These are phyloP conservation scores for Datisca glomerata DNA, from an alignment of 306 rosid species.

Conservation along the genomic window DNA sequence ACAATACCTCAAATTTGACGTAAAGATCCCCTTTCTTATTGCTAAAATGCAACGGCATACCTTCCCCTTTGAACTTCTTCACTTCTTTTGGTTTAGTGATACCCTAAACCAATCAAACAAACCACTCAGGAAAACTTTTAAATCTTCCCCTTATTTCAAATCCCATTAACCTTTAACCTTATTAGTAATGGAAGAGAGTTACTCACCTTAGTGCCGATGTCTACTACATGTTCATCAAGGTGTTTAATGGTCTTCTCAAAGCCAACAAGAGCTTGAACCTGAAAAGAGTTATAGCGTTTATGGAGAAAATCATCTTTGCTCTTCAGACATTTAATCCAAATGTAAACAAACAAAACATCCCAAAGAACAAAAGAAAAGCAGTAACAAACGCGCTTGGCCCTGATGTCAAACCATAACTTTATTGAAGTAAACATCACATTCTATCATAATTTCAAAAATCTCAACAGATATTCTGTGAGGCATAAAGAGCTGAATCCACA, in stretches of 20 bases:
- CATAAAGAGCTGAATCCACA: too few species aligned
- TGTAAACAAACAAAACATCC: too few species aligned
- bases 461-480: too few species aligned
- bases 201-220: slow-evolving; percentile 79
- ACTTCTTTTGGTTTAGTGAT: slow-evolving; percentile 88
- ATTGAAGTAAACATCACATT: too few species aligned
- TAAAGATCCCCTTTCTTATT: slow-evolving; percentile 80
- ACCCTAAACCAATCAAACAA: slow-evolving; percentile 40
- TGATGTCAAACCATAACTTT: too few species aligned
- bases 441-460: too few species aligned
- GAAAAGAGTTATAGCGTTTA: too few species aligned
- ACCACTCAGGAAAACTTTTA: neutral
- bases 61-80: slow-evolving; percentile 86
- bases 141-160: neutral
- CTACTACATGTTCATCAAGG: slow-evolving; percentile 78
- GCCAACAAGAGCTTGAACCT: slow-evolving; percentile 98
- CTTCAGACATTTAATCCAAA: too few species aligned
- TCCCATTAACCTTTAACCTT: neutral
- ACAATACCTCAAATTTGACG: slow-evolving; percentile 72
- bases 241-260: slow-evolving; percentile 81
- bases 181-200: neutral
- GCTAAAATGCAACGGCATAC: slow-evolving; percentile 92
- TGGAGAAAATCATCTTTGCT: too few species aligned
- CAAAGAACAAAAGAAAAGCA: too few species aligned
- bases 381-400: neutral